Evolutionary conservation across 768 basidiomycete genomes (phyloP).

Genomic region (Leccinum longicurvipes): DNA sequence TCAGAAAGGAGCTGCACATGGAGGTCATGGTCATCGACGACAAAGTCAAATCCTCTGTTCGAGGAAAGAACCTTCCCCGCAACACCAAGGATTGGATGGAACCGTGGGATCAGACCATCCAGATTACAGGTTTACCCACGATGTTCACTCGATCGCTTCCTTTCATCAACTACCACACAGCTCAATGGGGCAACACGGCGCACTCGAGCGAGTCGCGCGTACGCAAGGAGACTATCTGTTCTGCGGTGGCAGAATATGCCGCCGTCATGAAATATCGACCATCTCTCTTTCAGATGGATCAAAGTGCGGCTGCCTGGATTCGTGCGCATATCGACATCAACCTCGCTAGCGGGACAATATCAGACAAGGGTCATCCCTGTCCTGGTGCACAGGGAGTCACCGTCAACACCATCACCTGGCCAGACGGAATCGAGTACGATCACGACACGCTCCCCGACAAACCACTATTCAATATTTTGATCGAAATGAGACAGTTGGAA

Average conservation of each 20-base stretch:
- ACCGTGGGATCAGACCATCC: background rate
- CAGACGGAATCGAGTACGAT: background rate
- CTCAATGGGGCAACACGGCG: background rate
- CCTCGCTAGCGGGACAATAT: background rate
- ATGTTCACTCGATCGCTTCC: background rate
- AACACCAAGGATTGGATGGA: background rate
- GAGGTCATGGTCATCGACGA: background rate
- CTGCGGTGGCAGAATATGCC: background rate
- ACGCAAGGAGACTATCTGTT: background rate
- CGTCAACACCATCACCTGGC: background rate
- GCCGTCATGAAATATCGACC: background rate
- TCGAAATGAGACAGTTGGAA: background rate
- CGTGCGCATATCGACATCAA: background rate
- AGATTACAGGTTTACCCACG: background rate
- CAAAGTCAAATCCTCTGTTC: background rate
- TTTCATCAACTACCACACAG: background rate
- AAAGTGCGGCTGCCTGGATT: background rate
- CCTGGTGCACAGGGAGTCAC: background rate
- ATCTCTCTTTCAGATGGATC: background rate
- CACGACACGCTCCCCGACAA: rapidly evolving
- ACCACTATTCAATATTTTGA: background rate
- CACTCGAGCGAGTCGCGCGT: background rate
- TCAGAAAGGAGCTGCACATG: background rate
- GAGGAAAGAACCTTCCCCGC: background rate
- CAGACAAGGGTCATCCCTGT: background rate